Percentiles rank a stretch among this genome's conserved stretches.
These are phyloP conservation scores for Buxus sempervirens DNA, from an alignment of 164 flowering plant species.

Conservation along the genomic window DNA sequence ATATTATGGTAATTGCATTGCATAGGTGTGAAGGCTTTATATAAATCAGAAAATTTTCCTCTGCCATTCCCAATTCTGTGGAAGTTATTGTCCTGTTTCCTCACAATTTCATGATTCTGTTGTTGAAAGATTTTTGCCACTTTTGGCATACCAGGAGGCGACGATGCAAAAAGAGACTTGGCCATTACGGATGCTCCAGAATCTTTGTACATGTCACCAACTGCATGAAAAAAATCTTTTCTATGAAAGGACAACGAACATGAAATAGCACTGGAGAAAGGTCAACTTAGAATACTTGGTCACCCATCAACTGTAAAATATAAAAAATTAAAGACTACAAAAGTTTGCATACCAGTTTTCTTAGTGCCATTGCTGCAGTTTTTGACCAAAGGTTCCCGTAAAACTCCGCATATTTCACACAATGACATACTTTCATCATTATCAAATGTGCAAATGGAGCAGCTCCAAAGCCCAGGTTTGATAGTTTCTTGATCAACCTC, in stretches of 20 bases:
- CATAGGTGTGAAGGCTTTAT: conserved; percentile 34
- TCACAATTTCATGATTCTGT: conserved; percentile 39
- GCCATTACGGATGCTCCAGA: conserved; percentile 85
- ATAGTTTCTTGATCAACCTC: conserved; percentile 22
- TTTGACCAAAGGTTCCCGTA: conserved; percentile 50
- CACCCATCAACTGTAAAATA: background rate
- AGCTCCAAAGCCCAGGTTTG: conserved; percentile 59
- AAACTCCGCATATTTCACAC: conserved; percentile 93
- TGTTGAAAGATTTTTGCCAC: conserved; percentile 37
- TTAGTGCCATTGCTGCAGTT: conserved; percentile 21
- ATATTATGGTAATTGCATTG: conserved; percentile 33
- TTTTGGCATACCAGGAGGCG: conserved; percentile 45
- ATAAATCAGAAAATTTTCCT: conserved; percentile 42
- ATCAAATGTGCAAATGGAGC: conserved; percentile 88
- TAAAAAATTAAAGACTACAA: background rate
- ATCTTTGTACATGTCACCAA: conserved; percentile 55
- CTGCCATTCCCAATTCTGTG: conserved; percentile 39
- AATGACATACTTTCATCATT: conserved; percentile 59
- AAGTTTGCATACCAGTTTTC: conserved; percentile 41
- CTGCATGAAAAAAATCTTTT: conserved; percentile 84
- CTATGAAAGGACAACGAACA: conserved; percentile 37
- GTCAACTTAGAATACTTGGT: conserved; percentile 2
- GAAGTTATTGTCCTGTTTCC: conserved; percentile 32
- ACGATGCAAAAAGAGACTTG: conserved; percentile 78
- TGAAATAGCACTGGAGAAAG: conserved; percentile 19